Evolutionary conservation across 106 monocot species (phyloP), one percentile per base, ranked within the genome.

Genomic region (Allium fistulosum): DNA sequence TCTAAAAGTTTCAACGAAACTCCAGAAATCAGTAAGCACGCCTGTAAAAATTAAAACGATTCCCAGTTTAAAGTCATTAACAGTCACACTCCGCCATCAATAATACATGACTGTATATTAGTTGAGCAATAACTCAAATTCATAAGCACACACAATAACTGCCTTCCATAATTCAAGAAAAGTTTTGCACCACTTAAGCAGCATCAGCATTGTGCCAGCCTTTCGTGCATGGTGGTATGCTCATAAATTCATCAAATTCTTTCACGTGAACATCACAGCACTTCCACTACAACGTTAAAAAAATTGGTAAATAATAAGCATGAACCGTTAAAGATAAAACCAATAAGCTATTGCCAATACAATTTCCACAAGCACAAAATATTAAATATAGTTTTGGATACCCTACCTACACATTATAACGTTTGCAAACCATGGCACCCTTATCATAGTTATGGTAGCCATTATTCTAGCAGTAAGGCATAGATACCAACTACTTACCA

Each of bases 171-270:
- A 51, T 51, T 66, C 11, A 26, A 10, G 16, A 49, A 49, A 47
- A 66, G 17, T 47, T 8, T 49, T 49, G 48, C 17, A 65, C 37
- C 37, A 37, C 37, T 68, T 56, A 68, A 4, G 45, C 53, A 46
- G 77, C 80, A 82, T 87, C 81, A 7, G 87, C 97, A 74, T 85
- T 87, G 74, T 99, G 97, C 97, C 97, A 99, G 57, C 97, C 97
- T 61, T 90, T 99, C 15, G 89, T 77, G 87, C 97, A 99, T 57
- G 97, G 87, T 10, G 89, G 87, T 75, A 99, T 90, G 51, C 27
- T 68, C 87, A 99, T 85, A 66, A 99, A 99, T 70, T 99, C 97
- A 64, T 99, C 92, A 48, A 99, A 99, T 68, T 99, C 97, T 71
- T 92, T 92, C 65, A 87, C 97, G 72, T 85, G 79, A 53, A 99